phyloP scores from a whole-genome alignment of 345 rosid genomes.

The Citrus sp. region DNA sequence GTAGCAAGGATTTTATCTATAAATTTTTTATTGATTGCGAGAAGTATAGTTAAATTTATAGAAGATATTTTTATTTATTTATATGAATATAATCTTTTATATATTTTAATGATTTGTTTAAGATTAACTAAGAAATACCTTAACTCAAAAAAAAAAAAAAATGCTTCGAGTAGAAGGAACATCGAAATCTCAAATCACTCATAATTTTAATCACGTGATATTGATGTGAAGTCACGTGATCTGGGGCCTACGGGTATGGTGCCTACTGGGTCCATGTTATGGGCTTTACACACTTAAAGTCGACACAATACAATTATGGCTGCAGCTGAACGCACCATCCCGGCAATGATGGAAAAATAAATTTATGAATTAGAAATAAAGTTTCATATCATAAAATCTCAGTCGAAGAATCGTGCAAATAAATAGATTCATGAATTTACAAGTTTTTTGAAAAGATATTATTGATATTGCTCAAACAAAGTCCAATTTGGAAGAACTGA shows the following conservation, averaged over 20 bases:
- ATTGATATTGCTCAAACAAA: neutral
- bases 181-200: neutral
- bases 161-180: neutral
- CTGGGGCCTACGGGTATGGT: neutral
- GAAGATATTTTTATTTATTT: no score
- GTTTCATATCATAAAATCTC: neutral
- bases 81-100: no score
- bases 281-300: neutral
- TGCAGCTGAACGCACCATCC: neutral
- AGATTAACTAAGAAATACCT: no score
- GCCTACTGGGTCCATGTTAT: neutral
- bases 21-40: no score
- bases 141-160: no score
- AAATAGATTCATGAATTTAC: neutral
- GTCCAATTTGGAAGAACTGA: neutral
- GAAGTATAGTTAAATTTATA: no score
- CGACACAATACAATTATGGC: neutral
- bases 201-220: neutral
- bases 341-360: neutral
- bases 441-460: neutral
- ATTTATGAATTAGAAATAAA: neutral
- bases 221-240: neutral
- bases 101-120: no score
- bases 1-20: accelerated
- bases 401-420: neutral